Evolutionary conservation across 306 rosid species (phyloP).

Genomic region (Purshia tridentata): DNA sequence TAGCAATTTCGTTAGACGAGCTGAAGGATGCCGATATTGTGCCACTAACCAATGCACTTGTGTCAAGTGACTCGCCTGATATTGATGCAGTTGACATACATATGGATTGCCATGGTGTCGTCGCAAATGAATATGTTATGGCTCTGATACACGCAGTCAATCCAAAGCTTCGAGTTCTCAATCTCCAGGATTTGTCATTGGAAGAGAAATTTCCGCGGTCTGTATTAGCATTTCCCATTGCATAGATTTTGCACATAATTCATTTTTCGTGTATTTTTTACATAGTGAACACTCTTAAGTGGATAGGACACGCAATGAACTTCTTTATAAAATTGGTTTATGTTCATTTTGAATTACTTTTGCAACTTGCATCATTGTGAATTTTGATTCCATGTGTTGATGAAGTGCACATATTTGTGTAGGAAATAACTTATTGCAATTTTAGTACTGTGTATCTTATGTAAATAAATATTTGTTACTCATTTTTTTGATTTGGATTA

Average conservation of each 20-base stretch:
- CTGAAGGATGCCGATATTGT: constrained; percentile 59
- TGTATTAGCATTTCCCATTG: constrained; percentile 3
- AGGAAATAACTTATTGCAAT: neutral
- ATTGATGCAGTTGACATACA: constrained; percentile 60
- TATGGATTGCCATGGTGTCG: constrained; percentile 43
- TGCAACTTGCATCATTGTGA: neutral
- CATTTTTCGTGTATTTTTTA: neutral
- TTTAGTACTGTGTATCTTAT: neutral
- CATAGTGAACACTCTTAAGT: neutral
- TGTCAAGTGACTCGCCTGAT: constrained; percentile 44
- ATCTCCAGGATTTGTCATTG: constrained; percentile 53
- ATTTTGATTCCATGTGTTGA: neutral
- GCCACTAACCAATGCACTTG: constrained; percentile 55
- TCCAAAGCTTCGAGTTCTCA: constrained; percentile 68
- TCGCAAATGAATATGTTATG: constrained; percentile 50
- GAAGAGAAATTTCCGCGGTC: constrained; percentile 65
- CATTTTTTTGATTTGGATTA: constrained; percentile 29
- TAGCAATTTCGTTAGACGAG: constrained; percentile 52
- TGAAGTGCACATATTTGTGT: constrained; percentile 2
- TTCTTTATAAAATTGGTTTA: neutral
- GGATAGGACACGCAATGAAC: neutral
- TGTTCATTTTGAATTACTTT: neutral
- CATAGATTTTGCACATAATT: neutral
- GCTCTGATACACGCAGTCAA: constrained; percentile 56
- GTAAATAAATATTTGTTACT: constrained; percentile 16